Conservation (phyloP, 768 basidiomycete genomes). For the Crepidotus variabilis region DNA sequence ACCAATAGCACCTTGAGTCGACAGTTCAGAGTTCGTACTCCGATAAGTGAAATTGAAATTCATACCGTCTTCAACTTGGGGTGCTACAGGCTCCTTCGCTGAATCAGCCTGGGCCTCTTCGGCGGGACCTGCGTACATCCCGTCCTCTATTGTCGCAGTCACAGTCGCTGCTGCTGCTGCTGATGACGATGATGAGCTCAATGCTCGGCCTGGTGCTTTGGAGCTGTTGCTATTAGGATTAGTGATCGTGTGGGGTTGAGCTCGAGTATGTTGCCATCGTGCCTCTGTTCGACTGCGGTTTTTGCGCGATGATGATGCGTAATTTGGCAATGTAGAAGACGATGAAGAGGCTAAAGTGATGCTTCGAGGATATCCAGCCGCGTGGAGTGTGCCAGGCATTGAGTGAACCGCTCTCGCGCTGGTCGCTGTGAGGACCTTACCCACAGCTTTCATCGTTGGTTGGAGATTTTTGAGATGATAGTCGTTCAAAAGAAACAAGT, state of each 20-base stretch:
- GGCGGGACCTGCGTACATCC: neutral
- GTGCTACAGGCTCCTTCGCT: neutral
- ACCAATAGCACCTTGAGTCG: constrained; percentile 26
- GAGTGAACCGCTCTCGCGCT: neutral
- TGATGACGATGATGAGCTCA: constrained; percentile 10
- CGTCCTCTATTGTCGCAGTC: neutral
- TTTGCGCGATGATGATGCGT: neutral
- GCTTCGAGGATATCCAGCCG: neutral
- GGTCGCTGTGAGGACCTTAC: neutral
- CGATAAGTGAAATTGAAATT: neutral
- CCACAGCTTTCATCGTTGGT: neutral
- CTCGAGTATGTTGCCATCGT: neutral
- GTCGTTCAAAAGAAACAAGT: neutral
- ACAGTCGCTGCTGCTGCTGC: neutral
- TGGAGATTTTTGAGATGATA: neutral
- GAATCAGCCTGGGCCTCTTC: neutral
- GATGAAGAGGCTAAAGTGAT: neutral
- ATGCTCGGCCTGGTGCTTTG: constrained; percentile 8
- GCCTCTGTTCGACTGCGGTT: neutral
- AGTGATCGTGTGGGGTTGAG: neutral
- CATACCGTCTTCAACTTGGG: neutral
- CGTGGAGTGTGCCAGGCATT: neutral
- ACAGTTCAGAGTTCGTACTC: neutral
- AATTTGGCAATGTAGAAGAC: neutral
- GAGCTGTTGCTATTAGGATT: neutral